These are phyloP conservation scores for Verticillium dahliae DNA, from an alignment of 2,329 filamentous ascomycete species.

Conservation along the genomic window DNA sequence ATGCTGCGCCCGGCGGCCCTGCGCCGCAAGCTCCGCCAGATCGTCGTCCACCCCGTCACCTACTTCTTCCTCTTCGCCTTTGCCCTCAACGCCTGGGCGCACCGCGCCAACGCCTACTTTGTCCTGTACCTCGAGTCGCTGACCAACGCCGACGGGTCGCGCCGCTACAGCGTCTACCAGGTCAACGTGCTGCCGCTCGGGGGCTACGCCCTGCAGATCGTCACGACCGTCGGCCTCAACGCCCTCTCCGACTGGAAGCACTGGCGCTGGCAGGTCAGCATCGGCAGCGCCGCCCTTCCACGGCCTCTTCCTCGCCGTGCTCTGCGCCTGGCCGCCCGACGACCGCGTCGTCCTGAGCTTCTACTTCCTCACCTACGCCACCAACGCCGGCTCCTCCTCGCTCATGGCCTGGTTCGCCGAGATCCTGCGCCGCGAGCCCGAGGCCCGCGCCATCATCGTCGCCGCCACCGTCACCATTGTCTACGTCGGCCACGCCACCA, in stretches of 20 bases:
- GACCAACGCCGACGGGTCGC: constrained; percentile 16
- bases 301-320: constrained; percentile 22
- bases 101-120: constrained; percentile 24
- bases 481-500: constrained; percentile 30
- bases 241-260: constrained; percentile 28
- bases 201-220: constrained; percentile 25
- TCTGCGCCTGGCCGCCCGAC: constrained; percentile 25
- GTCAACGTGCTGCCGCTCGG: constrained; percentile 23
- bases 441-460: constrained; percentile 27
- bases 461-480: constrained; percentile 29
- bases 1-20: constrained; percentile 17
- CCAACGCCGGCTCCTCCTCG: constrained; percentile 23
- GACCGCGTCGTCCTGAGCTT: constrained; percentile 24
- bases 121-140: constrained; percentile 25
- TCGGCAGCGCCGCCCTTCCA: constrained; percentile 19
- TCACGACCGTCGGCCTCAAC: constrained; percentile 26
- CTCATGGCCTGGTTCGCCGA: constrained; percentile 29
- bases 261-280: constrained; percentile 31
- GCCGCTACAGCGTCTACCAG: constrained; percentile 21
- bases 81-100: constrained; percentile 20
- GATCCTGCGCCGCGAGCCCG: constrained; percentile 25
- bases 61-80: constrained; percentile 23
- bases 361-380: constrained; percentile 28
- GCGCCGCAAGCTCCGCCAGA: constrained; percentile 17
- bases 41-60: constrained; percentile 21